Evolutionary conservation across 352 stramenopile genomes (phyloP).

Genomic region (Phytopythium boreale): DNA sequence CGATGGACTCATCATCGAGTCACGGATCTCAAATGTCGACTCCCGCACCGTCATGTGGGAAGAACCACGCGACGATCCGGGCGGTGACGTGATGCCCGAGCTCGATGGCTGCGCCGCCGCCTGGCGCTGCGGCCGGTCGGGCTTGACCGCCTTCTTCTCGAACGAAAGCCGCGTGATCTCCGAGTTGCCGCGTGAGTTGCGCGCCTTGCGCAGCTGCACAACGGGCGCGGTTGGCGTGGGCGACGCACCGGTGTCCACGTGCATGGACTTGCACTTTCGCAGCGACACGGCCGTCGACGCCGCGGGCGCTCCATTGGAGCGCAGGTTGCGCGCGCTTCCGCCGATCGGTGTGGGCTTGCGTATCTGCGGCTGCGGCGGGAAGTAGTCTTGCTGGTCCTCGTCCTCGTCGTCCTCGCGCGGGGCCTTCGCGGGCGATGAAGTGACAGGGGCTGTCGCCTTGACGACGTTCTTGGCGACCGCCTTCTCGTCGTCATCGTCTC

Average conservation of each 20-base stretch:
- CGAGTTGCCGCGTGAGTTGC: slow-evolving; percentile 29
- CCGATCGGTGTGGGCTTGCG: slow-evolving; percentile 8
- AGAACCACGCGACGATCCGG: neutral
- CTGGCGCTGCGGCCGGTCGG: neutral
- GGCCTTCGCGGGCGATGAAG: slow-evolving; percentile 4
- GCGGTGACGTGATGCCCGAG: neutral
- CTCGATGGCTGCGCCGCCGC: slow-evolving; percentile 2
- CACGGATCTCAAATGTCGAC: slow-evolving; percentile 11
- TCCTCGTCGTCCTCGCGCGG: slow-evolving; percentile 4
- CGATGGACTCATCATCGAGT: slow-evolving; percentile 8
- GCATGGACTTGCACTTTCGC: slow-evolving; percentile 30
- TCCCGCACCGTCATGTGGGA: slow-evolving; percentile 6
- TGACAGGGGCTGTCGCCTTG: neutral
- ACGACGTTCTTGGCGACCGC: slow-evolving; percentile 14
- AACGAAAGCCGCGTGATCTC: slow-evolving; percentile 37
- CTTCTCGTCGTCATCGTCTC: slow-evolving; percentile 30
- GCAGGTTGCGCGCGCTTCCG: slow-evolving; percentile 12
- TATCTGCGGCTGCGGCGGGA: slow-evolving; percentile 15
- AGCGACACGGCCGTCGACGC: slow-evolving; percentile 18
- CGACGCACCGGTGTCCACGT: slow-evolving; percentile 26
- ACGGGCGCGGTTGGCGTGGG: slow-evolving; percentile 19
- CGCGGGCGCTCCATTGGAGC: neutral
- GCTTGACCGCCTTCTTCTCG: slow-evolving; percentile 20
- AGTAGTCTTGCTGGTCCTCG: slow-evolving; percentile 23
- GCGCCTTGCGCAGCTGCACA: slow-evolving; percentile 22